phyloP scores from a whole-genome alignment of 345 rosid species.

The Gossypium rotundifolium region DNA sequence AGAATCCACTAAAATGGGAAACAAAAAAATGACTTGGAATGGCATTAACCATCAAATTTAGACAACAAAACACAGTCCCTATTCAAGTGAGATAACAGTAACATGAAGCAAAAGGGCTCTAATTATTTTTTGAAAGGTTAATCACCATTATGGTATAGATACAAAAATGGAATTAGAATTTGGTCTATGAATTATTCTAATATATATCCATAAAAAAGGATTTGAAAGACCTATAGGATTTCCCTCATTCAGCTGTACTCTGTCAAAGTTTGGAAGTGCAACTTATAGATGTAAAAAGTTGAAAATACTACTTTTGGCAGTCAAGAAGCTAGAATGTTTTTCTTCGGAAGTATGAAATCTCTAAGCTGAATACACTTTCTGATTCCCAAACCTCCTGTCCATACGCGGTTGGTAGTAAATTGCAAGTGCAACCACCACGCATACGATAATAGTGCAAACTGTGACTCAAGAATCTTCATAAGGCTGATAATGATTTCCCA shows the following conservation, averaged over 20 bases:
- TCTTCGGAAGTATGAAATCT: not conserved
- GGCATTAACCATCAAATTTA: not conserved
- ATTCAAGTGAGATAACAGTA: not conserved
- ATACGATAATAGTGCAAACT: not conserved
- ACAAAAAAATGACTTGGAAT: not conserved
- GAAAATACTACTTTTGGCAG: not conserved
- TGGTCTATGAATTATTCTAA: not conserved
- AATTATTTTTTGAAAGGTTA: not conserved
- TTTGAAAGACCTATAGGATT: not conserved
- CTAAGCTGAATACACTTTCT: not conserved
- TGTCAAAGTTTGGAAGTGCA: not conserved
- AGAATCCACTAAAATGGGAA: not conserved
- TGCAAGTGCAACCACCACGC: not conserved
- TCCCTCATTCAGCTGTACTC: not conserved
- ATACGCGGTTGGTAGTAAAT: not conserved
- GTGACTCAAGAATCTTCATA: not conserved
- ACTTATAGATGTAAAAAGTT: not conserved
- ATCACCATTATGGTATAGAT: not conserved
- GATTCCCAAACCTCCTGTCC: not conserved
- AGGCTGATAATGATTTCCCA: slow-evolving; percentile 3
- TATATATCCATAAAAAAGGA: not conserved
- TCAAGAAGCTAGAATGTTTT: not conserved
- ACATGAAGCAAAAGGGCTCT: not conserved
- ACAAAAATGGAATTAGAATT: not conserved
- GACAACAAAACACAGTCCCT: not conserved